A percentile compares a stretch with the other conserved stretches of the same genome.
These are phyloP conservation scores for Cryptococcus wingfieldii DNA, from an alignment of 1,284 basidiomycete species.

Conservation along the genomic window DNA sequence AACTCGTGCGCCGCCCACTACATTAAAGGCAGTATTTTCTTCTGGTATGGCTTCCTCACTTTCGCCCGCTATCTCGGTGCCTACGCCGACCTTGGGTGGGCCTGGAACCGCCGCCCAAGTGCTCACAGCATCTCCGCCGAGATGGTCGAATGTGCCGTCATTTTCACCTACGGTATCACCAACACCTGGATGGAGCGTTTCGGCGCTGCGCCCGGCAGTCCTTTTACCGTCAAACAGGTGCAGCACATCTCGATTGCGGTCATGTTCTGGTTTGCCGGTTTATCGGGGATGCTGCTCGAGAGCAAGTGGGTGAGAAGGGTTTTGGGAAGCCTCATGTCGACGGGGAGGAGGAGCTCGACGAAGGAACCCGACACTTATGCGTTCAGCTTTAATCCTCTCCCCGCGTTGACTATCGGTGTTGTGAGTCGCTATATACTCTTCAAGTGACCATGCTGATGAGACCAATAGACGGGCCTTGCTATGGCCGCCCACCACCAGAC, in stretches of 20 bases:
- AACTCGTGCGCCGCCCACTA: conserved; percentile 87
- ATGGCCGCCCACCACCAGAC: conserved; percentile 94
- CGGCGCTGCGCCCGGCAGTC: conserved; percentile 72
- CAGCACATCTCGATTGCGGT: conserved; percentile 90
- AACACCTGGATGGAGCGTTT: conserved; percentile 98
- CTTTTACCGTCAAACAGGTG: conserved; percentile 86
- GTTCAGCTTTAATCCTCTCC: conserved; percentile 89
- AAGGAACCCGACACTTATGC: conserved; percentile 67
- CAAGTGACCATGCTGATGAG: not conserved
- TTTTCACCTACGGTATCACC: conserved; percentile 82
- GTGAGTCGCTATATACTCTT: conserved; percentile 19
- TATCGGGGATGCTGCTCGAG: conserved; percentile 86
- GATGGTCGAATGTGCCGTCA: conserved; percentile 78
- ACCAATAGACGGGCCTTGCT: conserved; percentile 67
- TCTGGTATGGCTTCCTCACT: conserved; percentile 81
- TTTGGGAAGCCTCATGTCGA: conserved; percentile 26
- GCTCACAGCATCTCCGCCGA: conserved; percentile 63
- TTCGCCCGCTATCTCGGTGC: conserved; percentile 90
- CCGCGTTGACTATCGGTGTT: conserved; percentile 85
- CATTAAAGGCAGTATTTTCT: conserved; percentile 90
- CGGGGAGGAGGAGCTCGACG: conserved; percentile 29
- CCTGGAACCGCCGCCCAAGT: conserved; percentile 67
- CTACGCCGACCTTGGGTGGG: conserved; percentile 85
- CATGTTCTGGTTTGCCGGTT: conserved; percentile 88
- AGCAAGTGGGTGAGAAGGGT: conserved; percentile 61